Evolutionary conservation across 2,329 filamentous ascomycete genomes (phyloP), one percentile per base, ranked within the genome.

Genomic region (Neofusicoccum sp.): DNA sequence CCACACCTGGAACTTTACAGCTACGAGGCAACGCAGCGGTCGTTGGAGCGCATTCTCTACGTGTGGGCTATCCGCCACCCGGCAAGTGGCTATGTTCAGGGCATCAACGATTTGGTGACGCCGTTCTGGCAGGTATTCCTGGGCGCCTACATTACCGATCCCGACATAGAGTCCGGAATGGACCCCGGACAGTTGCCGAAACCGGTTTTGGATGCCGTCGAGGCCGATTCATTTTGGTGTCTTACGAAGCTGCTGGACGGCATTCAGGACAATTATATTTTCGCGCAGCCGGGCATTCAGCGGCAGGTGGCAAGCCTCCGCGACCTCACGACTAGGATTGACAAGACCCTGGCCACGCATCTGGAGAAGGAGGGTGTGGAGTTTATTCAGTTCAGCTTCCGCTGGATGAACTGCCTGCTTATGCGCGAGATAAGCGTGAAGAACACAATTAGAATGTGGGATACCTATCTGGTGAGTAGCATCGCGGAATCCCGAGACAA

Each of bases 401-500:
- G 95, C 63, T 99, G 95, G 95, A 99, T 99, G 95, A 99, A 99
- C 73, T 99, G 95, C 76, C 85, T 99, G 59, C 83, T 99, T 67
- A 99, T 99, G 95, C 87, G 95, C 67, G 95, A 99, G 79, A 91
- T 99, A 67, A 97, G 91, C 74, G 94, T 99, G 63, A 91, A 89
- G 76, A 98, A 97, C 75, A 97, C 93, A 0, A 96, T 99, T 67
- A 85, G 95, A 69, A 99, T 99, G 95, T 99, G 95, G 95, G 95
- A 99, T 77, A 99, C 95, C 31, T 99, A 99, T 79, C 86, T 99
- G 80, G 94, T 97, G 81, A 74, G 87, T 79, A 58, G 5, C 12
- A 5, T 44, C 22, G 14, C 37, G 2, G 16, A 11, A 4, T 6
- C 7, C 4, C 9, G 29, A 34, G 34, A 48, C 22, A 5, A 3